Conservation (phyloP, 495 filamentous ascomycete species). For the Pseudevernia furfuracea region DNA sequence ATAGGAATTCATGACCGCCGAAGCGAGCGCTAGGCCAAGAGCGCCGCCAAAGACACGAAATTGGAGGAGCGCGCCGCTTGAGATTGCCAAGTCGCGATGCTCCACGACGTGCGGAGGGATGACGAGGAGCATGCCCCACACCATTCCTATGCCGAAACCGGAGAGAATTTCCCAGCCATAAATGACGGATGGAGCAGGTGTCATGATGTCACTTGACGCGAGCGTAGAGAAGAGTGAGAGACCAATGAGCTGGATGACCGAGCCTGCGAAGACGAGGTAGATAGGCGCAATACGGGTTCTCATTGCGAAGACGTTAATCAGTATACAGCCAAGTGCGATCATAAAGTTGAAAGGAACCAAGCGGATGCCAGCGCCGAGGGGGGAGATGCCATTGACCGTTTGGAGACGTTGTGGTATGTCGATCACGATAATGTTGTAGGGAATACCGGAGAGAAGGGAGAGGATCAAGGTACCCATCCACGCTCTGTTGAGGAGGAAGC, state of each 20-base stretch:
- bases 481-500: conserved; percentile 14
- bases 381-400: conserved; percentile 38
- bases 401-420: conserved; percentile 51
- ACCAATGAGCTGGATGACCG: neutral
- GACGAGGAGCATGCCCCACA: conserved; percentile 44
- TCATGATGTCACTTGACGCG: neutral
- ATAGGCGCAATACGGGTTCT: neutral
- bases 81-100: conserved; percentile 2
- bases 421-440: conserved; percentile 46
- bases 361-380: conserved; percentile 38
- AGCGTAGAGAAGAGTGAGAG: neutral
- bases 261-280: neutral
- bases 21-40: conserved; percentile 33
- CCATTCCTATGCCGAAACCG: conserved; percentile 16
- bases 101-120: conserved; percentile 41
- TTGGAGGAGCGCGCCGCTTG: conserved; percentile 37
- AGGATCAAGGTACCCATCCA: conserved; percentile 24
- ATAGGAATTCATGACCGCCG: neutral
- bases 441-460: conserved; percentile 45
- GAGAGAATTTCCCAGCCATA: neutral
- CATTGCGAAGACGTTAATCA: conserved; percentile 8
- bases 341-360: conserved; percentile 16
- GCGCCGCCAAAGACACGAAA: conserved; percentile 39
- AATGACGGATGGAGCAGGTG: neutral
- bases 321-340: conserved; percentile 19